Percentiles rank a stretch among this genome's conserved stretches.
phyloP scores from a whole-genome alignment of 2,329 filamentous ascomycete genomes.

The Coniella vitis region DNA sequence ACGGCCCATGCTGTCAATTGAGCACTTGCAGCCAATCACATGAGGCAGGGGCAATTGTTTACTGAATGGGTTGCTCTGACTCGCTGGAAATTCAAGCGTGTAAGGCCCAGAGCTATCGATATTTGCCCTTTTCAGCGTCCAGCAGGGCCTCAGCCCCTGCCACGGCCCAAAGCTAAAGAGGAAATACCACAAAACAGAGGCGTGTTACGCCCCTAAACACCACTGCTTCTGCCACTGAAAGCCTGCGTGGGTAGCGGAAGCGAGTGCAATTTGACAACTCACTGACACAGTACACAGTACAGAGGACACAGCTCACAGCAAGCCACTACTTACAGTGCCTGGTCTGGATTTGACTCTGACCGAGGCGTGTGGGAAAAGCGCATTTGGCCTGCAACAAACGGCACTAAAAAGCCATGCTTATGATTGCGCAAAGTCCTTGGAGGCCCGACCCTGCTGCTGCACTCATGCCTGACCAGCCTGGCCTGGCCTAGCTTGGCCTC shows the following conservation, averaged over 20 bases:
- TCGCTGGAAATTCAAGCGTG: conserved; percentile 12
- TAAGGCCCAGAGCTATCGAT: background rate
- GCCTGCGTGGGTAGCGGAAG: too few relatives aligned
- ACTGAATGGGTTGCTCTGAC: conserved; percentile 17
- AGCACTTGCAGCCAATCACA: conserved; percentile 29
- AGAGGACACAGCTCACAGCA: too few relatives aligned
- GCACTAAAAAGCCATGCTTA: conserved; percentile 30
- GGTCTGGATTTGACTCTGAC: too few relatives aligned
- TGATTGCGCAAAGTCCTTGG: conserved; percentile 31
- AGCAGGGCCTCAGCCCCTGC: too few relatives aligned
- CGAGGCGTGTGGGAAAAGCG: background rate
- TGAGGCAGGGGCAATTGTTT: conserved; percentile 17
- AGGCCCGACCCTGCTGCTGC: conserved; percentile 34
- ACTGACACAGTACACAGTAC: too few relatives aligned
- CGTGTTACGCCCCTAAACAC: too few relatives aligned
- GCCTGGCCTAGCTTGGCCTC: background rate
- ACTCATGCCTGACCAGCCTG: conserved; percentile 38
- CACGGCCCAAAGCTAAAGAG: background rate
- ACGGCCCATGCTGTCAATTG: conserved; percentile 19
- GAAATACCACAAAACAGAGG: too few relatives aligned
- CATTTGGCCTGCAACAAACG: conserved; percentile 25
- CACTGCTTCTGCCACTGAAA: too few relatives aligned
- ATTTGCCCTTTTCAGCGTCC: conserved; percentile 5
- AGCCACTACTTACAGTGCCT: too few relatives aligned
- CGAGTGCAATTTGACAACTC: too few relatives aligned